phyloP scores from a whole-genome alignment of 106 monocot genomes.

The Chionographis japonica region DNA sequence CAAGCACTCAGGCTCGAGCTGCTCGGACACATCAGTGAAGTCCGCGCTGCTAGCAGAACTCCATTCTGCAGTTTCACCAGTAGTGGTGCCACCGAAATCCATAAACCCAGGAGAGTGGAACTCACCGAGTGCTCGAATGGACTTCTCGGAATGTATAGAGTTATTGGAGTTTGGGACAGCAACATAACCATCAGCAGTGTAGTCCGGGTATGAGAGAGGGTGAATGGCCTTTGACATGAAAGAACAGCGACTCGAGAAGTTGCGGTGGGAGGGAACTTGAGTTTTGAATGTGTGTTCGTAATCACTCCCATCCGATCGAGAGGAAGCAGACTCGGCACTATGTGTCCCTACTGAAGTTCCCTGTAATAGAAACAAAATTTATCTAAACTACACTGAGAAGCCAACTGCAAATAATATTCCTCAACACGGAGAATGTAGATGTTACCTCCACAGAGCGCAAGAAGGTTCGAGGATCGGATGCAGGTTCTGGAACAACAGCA shows the following conservation, averaged over 20 bases:
- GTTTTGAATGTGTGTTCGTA: conserved; percentile 22
- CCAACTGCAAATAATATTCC: background rate
- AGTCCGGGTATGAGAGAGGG: conserved; percentile 27
- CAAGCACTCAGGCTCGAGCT: conserved; percentile 2
- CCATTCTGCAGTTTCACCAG: conserved; percentile 11
- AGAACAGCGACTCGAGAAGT: conserved; percentile 27
- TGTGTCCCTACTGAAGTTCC: conserved; percentile 24
- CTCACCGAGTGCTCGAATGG: conserved; percentile 4
- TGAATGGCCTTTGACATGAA: conserved; percentile 51
- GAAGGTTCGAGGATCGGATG: conserved; percentile 15
- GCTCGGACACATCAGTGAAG: conserved; percentile 22
- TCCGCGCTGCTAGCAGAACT: conserved; percentile 28
- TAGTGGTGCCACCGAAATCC: conserved; percentile 7
- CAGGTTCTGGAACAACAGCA: conserved; percentile 13
- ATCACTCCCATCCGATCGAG: conserved; percentile 51
- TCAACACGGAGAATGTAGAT: background rate
- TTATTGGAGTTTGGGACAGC: conserved; percentile 2
- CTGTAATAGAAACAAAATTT: conserved; percentile 13
- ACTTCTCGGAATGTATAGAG: conserved; percentile 7
- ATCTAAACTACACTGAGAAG: no score
- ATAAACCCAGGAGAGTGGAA: conserved; percentile 9
- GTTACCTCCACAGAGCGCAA: conserved; percentile 31
- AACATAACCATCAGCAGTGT: conserved; percentile 7
- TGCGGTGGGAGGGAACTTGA: conserved; percentile 11
- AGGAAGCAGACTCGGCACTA: conserved; percentile 29